phyloP scores from a whole-genome alignment of 2,329 filamentous ascomycete species.

The Fusarium brevicatenulatum region DNA sequence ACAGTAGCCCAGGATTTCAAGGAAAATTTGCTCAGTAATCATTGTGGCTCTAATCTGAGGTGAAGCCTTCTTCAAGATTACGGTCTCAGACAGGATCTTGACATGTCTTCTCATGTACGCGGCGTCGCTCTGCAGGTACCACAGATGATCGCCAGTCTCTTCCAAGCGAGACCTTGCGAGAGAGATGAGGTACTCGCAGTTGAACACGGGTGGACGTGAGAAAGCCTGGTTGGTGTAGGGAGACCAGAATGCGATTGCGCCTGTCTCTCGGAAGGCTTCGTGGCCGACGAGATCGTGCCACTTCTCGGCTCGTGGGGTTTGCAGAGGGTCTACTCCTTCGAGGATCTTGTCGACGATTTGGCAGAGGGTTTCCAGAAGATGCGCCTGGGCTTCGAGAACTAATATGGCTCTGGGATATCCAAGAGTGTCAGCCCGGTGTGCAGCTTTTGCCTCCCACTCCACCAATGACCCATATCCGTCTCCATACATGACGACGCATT shows the following conservation, averaged over 20 bases:
- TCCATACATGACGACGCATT: background rate
- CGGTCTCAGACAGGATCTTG: accelerated
- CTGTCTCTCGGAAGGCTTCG: background rate
- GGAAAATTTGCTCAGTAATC: no score
- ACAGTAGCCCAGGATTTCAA: accelerated
- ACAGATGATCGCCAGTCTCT: accelerated
- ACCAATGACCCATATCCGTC: accelerated
- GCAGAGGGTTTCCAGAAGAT: background rate
- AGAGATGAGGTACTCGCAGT: accelerated
- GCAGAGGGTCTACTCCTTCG: accelerated
- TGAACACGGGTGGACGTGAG: accelerated
- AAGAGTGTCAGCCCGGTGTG: accelerated
- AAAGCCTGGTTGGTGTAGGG: background rate
- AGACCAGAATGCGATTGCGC: background rate
- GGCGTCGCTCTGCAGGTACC: background rate
- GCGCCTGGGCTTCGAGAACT: accelerated
- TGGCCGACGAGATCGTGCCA: background rate
- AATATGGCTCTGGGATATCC: background rate
- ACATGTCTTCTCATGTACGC: background rate
- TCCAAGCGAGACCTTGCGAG: background rate
- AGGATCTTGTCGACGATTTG: background rate
- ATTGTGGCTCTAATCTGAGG: background rate
- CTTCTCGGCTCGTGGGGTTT: accelerated
- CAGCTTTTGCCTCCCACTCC: background rate
- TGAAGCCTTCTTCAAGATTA: background rate